Base-by-base conservation (phyloP, 2,329 filamentous ascomycete species). In the Beauveria sp. region DNA sequence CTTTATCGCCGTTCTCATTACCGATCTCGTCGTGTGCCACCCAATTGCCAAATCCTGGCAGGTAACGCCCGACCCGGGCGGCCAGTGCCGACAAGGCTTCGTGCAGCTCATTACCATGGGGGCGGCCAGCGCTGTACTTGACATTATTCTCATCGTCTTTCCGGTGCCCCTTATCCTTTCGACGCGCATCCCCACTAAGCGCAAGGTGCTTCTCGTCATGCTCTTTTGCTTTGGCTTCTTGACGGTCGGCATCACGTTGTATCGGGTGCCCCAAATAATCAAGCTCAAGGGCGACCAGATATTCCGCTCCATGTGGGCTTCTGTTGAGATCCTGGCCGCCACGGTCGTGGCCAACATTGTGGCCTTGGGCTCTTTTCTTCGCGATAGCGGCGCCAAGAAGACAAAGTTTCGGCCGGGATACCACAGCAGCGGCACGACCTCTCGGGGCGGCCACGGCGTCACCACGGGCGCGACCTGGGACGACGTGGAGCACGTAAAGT, bases 311-410 rank as follows among this genome's bases (percentile, higher is more conserved):
- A 83, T 97, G 16, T 83, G 92, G 68, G 92, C 92, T 1, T 96
- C 91, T 0, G 80, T 93, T 5, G 92, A 97, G 70, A 89, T 96
- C 12, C 81, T 97, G 1, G 91, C 91, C 22, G 91, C 92, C 2
- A 89, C 91, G 0, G 84, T 85, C 0, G 90, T 94, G 1, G 90
- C 92, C 14, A 97, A 97, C 71, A 86, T 88, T 2, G 81, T 97
- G 24, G 89, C 96, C 1, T 84, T 97, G 0, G 92, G 92, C 4
- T 94, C 91, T 0, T 97, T 96, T 70, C 84, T 96, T 16, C 84
- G 92, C 8, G 92, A 96, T 71, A 84, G 90, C 60, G 92, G 92
- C 34, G 80, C 90, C 48, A 97, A 96, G 78, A 94, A 92, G 73
- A 81, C 81, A 62, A 92, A 90, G 71, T 97, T 89, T 76, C 87